phyloP scores from a whole-genome alignment of 441 rosid genomes.

The Bruguiera hainesii region DNA sequence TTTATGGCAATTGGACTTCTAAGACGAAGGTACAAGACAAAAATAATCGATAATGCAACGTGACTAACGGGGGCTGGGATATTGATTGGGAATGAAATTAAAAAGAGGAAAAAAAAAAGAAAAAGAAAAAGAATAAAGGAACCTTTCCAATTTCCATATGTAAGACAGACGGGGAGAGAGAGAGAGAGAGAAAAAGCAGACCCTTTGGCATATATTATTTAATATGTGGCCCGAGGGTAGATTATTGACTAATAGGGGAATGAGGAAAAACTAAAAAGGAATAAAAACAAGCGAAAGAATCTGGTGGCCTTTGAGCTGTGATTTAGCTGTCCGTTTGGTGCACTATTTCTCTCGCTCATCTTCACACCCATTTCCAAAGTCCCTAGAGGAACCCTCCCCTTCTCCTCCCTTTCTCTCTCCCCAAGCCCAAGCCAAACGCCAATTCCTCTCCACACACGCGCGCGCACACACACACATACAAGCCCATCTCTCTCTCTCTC shows the following conservation, averaged over 20 bases:
- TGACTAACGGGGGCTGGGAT: not conserved
- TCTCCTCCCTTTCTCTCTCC: not conserved
- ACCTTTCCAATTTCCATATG: not conserved
- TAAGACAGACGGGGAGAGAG: not conserved
- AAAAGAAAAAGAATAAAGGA: slow-evolving; percentile 18
- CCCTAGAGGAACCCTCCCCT: slow-evolving; percentile 31
- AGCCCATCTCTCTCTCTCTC: too few species aligned
- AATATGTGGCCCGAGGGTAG: not conserved
- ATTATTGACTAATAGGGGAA: not conserved
- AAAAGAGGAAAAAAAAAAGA: not conserved
- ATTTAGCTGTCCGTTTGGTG: slow-evolving; percentile 58
- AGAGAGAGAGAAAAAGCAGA: slow-evolving; percentile 19
- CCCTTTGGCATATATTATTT: not conserved
- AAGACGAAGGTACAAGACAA: not conserved
- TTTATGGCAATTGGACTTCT: not conserved
- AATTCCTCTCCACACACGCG: not conserved
- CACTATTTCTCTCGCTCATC: slow-evolving; percentile 31
- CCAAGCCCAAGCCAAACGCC: not conserved
- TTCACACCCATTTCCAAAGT: slow-evolving; percentile 34
- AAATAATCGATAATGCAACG: not conserved
- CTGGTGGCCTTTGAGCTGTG: slow-evolving; percentile 81
- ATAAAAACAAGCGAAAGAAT: slow-evolving; percentile 27
- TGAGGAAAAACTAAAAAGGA: not conserved
- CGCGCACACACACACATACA: too few species aligned
- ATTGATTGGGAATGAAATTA: not conserved